Conservation (phyloP, 352 stramenopile genomes). For the Phytophthora kernoviae region DNA sequence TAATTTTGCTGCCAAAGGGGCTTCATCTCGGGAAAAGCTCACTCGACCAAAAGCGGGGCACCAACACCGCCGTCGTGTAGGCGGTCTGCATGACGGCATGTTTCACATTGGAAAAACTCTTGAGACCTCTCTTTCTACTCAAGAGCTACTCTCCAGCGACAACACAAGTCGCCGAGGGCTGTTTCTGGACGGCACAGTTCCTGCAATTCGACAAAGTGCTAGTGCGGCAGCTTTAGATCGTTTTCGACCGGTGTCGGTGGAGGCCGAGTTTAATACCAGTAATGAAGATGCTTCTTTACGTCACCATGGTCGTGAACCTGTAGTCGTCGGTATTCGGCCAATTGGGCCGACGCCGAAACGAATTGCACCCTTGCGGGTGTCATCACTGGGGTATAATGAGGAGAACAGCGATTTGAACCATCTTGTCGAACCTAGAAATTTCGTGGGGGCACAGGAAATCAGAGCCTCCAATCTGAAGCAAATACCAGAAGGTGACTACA, state of each 20-base stretch:
- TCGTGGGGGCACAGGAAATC: neutral
- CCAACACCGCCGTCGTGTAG: conserved; percentile 50
- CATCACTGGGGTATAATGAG: conserved; percentile 13
- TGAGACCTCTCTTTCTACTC: conserved; percentile 41
- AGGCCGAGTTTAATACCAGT: conserved; percentile 7
- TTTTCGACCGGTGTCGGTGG: conserved; percentile 41
- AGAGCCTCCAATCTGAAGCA: neutral
- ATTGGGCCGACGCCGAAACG: conserved; percentile 33
- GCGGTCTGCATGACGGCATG: conserved; percentile 53
- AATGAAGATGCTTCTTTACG: neutral
- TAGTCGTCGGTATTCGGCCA: conserved; percentile 38
- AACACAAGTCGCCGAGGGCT: conserved; percentile 20
- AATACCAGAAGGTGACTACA: conserved; percentile 3
- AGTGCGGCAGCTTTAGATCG: conserved; percentile 47
- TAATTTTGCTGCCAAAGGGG: conserved; percentile 56
- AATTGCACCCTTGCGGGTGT: conserved; percentile 25
- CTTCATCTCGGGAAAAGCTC: conserved; percentile 62
- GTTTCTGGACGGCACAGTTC: conserved; percentile 38
- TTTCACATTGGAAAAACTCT: conserved; percentile 42
- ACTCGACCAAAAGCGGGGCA: conserved; percentile 41
- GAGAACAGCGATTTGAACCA: neutral
- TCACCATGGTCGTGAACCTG: conserved; percentile 17
- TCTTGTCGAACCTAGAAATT: neutral
- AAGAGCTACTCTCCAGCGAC: conserved; percentile 42
- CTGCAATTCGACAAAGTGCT: conserved; percentile 35